These are phyloP conservation scores for Fallopia convolvulus DNA, from an alignment of 148 eudicot genomes.

Conservation along the genomic window DNA sequence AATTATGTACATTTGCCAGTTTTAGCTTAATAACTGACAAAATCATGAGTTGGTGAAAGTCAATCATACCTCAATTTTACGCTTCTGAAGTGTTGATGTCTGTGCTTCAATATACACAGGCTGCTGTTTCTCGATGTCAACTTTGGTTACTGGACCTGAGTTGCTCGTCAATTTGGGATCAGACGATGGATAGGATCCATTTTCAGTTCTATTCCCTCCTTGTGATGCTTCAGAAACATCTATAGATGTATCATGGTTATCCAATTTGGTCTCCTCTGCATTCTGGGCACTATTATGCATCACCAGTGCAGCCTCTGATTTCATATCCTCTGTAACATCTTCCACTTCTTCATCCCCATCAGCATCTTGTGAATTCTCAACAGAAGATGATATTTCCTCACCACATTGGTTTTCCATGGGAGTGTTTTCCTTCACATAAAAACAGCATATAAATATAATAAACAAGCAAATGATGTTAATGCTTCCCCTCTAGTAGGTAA, in stretches of 20 bases:
- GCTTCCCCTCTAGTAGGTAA: neutral
- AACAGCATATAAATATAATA: neutral
- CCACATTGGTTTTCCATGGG: constrained; percentile 57
- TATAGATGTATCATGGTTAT: constrained; percentile 32
- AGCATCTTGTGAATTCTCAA: constrained; percentile 60
- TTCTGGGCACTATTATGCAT: constrained; percentile 23
- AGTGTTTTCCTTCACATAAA: constrained; percentile 32
- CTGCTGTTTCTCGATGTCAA: constrained; percentile 25
- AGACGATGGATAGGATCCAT: constrained; percentile 21
- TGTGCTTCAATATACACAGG: constrained; percentile 26
- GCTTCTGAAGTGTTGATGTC: constrained; percentile 29
- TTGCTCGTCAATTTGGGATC: constrained; percentile 23
- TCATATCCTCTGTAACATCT: constrained; percentile 37
- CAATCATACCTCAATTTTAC: constrained; percentile 49
- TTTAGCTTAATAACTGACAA: neutral
- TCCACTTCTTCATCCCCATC: constrained; percentile 50
- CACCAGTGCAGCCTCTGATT: constrained; percentile 27
- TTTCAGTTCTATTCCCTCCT: constrained; percentile 32
- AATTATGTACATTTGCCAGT: neutral
- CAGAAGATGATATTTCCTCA: constrained; percentile 68
- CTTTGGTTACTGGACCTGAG: constrained; percentile 26
- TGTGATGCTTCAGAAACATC: constrained; percentile 34
- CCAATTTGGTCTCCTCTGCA: constrained; percentile 22
- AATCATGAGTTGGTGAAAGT: neutral
- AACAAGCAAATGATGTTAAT: neutral